Conservation (phyloP, 805 yeast genomes). For the Candida golubevii region DNA sequence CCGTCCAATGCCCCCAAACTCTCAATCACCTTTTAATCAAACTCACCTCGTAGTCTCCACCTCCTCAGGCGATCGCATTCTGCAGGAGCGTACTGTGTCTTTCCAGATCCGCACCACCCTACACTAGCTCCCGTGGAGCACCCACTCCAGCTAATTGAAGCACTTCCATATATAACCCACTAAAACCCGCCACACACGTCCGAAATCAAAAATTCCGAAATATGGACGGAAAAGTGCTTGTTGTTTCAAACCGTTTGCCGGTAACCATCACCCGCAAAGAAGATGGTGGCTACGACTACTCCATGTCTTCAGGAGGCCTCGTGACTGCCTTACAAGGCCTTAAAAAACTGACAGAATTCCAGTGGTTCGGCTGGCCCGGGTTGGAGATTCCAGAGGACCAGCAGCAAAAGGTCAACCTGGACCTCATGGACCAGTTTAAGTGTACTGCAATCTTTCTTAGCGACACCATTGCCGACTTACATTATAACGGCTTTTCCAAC, state of each 20-base stretch:
- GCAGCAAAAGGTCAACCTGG: constrained; percentile 61
- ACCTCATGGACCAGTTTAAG: constrained; percentile 70
- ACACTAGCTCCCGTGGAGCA: no score
- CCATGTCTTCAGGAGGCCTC: constrained; percentile 96
- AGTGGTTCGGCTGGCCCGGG: constrained; percentile 98
- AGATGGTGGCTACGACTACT: constrained; percentile 67
- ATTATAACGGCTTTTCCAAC: constrained; percentile 93
- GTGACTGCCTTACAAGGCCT: constrained; percentile 94
- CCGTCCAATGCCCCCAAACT: no score
- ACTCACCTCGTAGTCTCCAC: no score
- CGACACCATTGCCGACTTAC: constrained; percentile 90
- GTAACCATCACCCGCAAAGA: constrained; percentile 74
- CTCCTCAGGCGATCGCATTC: no score
- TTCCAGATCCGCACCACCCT: no score
- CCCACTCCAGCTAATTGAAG: no score
- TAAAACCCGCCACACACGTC: not conserved
- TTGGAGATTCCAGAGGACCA: constrained; percentile 79
- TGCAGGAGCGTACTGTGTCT: no score
- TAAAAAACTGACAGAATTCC: constrained; percentile 75
- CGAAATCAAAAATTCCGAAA: not conserved
- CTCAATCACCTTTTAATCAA: no score
- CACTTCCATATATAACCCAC: no score
- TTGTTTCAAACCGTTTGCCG: constrained; percentile 92
- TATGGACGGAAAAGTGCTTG: constrained; percentile 65
- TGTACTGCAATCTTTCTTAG: constrained; percentile 86